Percentiles rank a stretch among this genome's conserved stretches.
These are phyloP conservation scores for Ensete glaucum DNA, from an alignment of 176 grass and related monocot genomes.

Conservation along the genomic window DNA sequence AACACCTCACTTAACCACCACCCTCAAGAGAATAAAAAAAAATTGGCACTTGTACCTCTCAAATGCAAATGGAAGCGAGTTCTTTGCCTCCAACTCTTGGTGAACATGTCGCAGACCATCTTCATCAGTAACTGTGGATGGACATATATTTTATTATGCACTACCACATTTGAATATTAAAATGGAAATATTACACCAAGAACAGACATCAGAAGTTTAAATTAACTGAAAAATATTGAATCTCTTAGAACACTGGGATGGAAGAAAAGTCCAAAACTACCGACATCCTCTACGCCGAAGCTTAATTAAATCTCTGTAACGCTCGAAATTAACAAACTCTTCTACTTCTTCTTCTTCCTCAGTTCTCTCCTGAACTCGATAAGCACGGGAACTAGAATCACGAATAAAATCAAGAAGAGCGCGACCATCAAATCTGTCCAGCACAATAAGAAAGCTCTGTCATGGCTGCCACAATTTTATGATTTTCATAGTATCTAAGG, in stretches of 20 bases:
- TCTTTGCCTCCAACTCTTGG: slow-evolving; percentile 86
- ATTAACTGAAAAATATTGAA: slow-evolving; percentile 21
- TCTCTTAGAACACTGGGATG: slow-evolving; percentile 23
- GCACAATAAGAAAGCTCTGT: slow-evolving; percentile 13
- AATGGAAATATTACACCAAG: not conserved
- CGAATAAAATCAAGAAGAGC: slow-evolving; percentile 95
- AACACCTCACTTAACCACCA: not conserved
- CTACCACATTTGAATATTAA: not conserved
- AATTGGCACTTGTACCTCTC: slow-evolving; percentile 45
- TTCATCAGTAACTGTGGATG: slow-evolving; percentile 66
- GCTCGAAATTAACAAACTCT: slow-evolving; percentile 99
- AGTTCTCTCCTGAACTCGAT: slow-evolving; percentile 64
- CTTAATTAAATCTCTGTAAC: slow-evolving; percentile 99
- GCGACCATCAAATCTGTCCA: slow-evolving; percentile 92
- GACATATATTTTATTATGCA: slow-evolving; percentile 17
- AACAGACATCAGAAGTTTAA: slow-evolving; percentile 11
- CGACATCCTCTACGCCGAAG: slow-evolving; percentile 98
- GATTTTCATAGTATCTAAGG: slow-evolving; percentile 6
- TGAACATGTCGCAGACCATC: slow-evolving; percentile 67
- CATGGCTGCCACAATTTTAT: slow-evolving; percentile 11
- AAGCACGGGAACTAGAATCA: slow-evolving; percentile 48
- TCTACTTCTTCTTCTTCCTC: slow-evolving; percentile 96
- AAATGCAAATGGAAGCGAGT: slow-evolving; percentile 55
- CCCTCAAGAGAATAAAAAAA: not conserved
- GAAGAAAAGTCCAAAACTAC: slow-evolving; percentile 76